Conservation (phyloP, 1,284 basidiomycete genomes). For the Irpex rosettiformis region DNA sequence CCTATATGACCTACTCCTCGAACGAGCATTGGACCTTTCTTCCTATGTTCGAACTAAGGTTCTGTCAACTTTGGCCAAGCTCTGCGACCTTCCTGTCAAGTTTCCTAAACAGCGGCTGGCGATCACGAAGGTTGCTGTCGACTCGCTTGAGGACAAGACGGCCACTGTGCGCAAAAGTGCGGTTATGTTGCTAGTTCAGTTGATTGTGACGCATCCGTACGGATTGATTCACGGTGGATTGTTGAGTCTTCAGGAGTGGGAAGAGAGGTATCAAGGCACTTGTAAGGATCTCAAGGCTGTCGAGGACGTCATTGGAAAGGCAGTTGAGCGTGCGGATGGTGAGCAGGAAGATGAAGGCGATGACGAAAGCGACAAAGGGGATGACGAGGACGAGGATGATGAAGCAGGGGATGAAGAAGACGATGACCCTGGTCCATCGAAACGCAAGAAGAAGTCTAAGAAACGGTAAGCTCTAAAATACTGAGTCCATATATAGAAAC, state of each 20-base stretch:
- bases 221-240: slow-evolving; percentile 83
- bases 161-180: slow-evolving; percentile 86
- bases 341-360: slow-evolving; percentile 31
- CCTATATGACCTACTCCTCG: slow-evolving; percentile 83
- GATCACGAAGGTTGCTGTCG: slow-evolving; percentile 75
- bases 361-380: slow-evolving; percentile 17
- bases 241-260: slow-evolving; percentile 74
- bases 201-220: slow-evolving; percentile 91
- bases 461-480: slow-evolving; percentile 16
- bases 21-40: slow-evolving; percentile 86
- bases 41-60: slow-evolving; percentile 92
- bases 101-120: slow-evolving; percentile 85
- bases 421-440: background rate
- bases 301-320: slow-evolving; percentile 53
- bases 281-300: slow-evolving; percentile 60
- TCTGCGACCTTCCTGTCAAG: slow-evolving; percentile 73
- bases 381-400: slow-evolving; percentile 27
- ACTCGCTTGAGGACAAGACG: slow-evolving; percentile 88
- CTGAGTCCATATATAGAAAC: background rate
- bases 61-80: slow-evolving; percentile 70
- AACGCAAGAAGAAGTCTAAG: slow-evolving; percentile 16
- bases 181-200: slow-evolving; percentile 72
- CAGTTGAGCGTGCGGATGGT: slow-evolving; percentile 45
- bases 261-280: slow-evolving; percentile 66
- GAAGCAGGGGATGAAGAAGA: slow-evolving; percentile 18